These are phyloP conservation scores for Syzygium jambos DNA, from an alignment of 345 rosid genomes.

Conservation along the genomic window DNA sequence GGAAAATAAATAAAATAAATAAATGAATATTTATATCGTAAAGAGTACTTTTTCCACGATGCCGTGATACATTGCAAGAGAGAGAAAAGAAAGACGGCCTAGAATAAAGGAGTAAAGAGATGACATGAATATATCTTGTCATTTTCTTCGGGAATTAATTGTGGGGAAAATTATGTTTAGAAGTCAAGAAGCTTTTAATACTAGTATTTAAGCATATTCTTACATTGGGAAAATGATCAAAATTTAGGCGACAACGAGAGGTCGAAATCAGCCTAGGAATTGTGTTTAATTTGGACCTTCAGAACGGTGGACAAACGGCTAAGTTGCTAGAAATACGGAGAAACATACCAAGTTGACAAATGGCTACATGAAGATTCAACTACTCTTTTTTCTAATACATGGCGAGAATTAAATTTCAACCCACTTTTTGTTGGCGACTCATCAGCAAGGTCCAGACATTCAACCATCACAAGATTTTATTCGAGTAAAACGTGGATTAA, in stretches of 20 bases:
- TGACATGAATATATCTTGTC: neutral
- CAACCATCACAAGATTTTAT: neutral
- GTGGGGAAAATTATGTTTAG: neutral
- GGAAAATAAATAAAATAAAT: neutral
- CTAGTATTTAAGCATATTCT: neutral
- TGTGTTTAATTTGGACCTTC: neutral
- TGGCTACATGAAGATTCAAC: neutral
- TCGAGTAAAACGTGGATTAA: neutral
- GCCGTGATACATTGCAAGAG: neutral
- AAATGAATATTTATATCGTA: too few species aligned
- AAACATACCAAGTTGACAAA: neutral
- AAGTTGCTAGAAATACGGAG: neutral
- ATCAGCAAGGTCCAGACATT: neutral
- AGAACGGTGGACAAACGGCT: neutral
- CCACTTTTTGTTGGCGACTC: neutral
- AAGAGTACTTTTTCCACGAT: neutral
- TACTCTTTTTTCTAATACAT: neutral
- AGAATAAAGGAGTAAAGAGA: neutral
- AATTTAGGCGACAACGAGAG: neutral
- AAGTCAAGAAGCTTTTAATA: neutral
- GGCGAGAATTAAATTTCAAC: neutral
- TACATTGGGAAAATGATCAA: neutral
- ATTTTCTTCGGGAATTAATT: neutral
- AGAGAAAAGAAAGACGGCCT: neutral
- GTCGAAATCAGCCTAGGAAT: neutral